Conservation (phyloP, 306 rosid species). For the Canavalia ensiformis region DNA sequence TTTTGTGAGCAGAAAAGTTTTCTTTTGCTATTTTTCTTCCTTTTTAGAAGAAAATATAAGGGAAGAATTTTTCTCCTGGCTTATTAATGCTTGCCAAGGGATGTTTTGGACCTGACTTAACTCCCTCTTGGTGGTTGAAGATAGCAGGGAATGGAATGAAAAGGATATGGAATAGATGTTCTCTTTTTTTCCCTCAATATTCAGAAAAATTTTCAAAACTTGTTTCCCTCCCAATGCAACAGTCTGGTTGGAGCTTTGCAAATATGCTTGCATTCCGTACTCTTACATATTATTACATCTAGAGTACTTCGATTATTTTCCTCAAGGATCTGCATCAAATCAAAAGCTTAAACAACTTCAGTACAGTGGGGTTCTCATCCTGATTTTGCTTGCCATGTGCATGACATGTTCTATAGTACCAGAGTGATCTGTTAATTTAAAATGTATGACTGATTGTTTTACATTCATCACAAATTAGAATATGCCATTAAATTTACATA, state of each 20-base stretch:
- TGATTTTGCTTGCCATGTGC: too few relatives aligned
- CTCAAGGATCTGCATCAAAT: too few relatives aligned
- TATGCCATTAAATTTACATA: slow-evolving; percentile 23
- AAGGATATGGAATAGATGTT: neutral
- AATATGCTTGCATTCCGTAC: neutral
- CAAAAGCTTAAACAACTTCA: too few relatives aligned
- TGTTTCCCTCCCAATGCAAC: neutral
- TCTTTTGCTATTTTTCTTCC: neutral
- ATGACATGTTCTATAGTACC: neutral
- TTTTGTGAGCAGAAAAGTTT: neutral
- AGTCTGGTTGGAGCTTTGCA: neutral
- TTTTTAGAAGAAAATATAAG: neutral
- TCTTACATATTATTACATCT: neutral
- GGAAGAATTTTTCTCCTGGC: neutral
- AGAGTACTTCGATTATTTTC: neutral
- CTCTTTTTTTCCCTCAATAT: neutral
- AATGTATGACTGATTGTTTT: slow-evolving; percentile 4
- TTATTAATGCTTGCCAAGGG: neutral
- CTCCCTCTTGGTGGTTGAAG: neutral
- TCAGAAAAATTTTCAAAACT: neutral
- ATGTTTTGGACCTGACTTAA: neutral
- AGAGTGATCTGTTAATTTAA: slow-evolving; percentile 14
- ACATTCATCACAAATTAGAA: neutral
- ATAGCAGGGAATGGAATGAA: neutral
- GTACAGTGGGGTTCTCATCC: too few relatives aligned